These are phyloP conservation scores for Meyerozyma elateridarum DNA, from an alignment of 1,139 yeast genomes.

Conservation along the genomic window DNA sequence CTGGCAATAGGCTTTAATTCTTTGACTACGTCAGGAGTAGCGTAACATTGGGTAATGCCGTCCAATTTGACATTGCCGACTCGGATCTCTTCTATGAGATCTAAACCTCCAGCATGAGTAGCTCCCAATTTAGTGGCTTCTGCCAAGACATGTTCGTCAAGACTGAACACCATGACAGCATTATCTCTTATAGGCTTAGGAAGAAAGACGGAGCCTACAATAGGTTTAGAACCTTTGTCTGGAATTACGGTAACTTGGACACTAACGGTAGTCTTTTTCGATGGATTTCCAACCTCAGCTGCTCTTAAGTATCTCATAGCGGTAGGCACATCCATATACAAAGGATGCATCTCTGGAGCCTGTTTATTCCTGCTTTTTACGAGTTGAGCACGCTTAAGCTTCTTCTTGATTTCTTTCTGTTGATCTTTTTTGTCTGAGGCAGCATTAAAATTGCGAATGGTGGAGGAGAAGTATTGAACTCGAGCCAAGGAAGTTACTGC, in stretches of 20 bases:
- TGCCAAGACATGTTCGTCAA: conserved; percentile 46
- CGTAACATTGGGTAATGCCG: conserved; percentile 71
- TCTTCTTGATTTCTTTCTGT: conserved; percentile 17
- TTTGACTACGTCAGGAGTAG: conserved; percentile 74
- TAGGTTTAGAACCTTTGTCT: conserved; percentile 74
- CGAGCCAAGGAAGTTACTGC: background rate
- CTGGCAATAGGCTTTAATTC: conserved; percentile 66
- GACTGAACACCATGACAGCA: conserved; percentile 65
- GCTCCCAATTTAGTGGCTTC: conserved; percentile 59
- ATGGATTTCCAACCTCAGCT: conserved; percentile 81
- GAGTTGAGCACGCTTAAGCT: conserved; percentile 29
- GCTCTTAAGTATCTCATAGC: conserved; percentile 84
- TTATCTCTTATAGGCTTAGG: conserved; percentile 72
- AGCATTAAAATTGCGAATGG: background rate
- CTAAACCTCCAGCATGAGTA: conserved; percentile 63
- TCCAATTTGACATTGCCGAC: conserved; percentile 51
- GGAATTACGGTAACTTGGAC: conserved; percentile 65
- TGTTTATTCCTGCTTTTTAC: conserved; percentile 37
- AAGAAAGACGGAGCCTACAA: conserved; percentile 67
- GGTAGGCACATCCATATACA: conserved; percentile 64
- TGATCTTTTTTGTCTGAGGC: conserved; percentile 7
- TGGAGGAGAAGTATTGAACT: background rate
- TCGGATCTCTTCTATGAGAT: conserved; percentile 59
- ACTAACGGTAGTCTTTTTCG: conserved; percentile 61
- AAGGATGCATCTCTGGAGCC: conserved; percentile 50